Evolutionary conservation across 768 basidiomycete species (phyloP).

Genomic region (Panus rudis): DNA sequence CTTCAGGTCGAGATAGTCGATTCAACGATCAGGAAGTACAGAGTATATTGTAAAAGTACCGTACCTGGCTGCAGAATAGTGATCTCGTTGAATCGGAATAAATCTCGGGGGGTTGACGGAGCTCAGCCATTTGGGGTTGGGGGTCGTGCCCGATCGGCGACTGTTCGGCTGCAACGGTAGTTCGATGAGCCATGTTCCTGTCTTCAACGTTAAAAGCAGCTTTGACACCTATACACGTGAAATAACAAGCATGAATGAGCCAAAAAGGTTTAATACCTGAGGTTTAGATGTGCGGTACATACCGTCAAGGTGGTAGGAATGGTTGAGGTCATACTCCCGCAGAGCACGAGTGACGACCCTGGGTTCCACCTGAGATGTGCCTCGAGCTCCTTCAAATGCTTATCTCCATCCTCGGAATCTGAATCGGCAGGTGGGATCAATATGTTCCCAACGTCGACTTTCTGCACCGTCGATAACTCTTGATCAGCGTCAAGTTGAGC

Average conservation of each 20-base stretch:
- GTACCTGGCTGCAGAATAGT: constrained; percentile 42
- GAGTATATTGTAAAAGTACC: constrained; percentile 16
- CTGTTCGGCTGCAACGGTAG: constrained; percentile 40
- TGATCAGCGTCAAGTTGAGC: constrained; percentile 7
- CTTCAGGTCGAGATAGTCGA: constrained; percentile 25
- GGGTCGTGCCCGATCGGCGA: constrained; percentile 25
- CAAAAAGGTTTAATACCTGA: neutral
- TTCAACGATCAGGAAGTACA: constrained; percentile 4
- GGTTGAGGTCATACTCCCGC: constrained; percentile 50
- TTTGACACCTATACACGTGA: constrained; percentile 28
- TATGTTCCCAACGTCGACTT: constrained; percentile 41
- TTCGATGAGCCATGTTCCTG: constrained; percentile 63
- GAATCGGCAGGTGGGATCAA: constrained; percentile 5
- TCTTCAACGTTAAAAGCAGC: constrained; percentile 44
- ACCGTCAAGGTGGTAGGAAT: constrained; percentile 50
- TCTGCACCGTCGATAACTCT: constrained; percentile 23
- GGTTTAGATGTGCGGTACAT: constrained; percentile 15
- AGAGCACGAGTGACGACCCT: constrained; percentile 48
- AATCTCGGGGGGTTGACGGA: constrained; percentile 48
- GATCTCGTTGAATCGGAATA: constrained; percentile 41
- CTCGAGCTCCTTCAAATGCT: constrained; percentile 22
- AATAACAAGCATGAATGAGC: neutral
- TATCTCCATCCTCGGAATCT: constrained; percentile 11
- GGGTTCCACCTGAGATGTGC: constrained; percentile 53
- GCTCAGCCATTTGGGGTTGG: constrained; percentile 47